Percentiles rank a stretch among this genome's conserved stretches.
Conservation (phyloP, 345 rosid genomes). For the Eucalyptus pauciflora region DNA sequence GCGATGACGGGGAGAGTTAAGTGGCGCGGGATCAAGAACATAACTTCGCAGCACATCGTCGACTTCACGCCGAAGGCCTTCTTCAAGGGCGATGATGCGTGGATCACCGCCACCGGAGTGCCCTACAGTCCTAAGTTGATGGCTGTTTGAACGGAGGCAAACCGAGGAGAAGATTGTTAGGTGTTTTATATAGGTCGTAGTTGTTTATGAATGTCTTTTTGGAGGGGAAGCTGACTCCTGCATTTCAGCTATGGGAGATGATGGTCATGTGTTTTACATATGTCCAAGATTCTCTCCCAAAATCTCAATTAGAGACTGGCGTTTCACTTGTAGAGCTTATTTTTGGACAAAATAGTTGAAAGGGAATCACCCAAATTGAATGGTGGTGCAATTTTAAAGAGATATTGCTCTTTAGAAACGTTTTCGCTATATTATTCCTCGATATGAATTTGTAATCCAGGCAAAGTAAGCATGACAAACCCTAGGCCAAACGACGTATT, state of each 20-base stretch:
- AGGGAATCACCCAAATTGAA: background rate
- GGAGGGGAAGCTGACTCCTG: background rate
- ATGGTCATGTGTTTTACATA: background rate
- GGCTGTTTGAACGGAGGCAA: background rate
- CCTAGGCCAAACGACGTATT: background rate
- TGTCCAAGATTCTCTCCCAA: background rate
- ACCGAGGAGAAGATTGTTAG: background rate
- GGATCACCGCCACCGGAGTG: conserved; percentile 39
- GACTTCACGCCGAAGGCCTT: conserved; percentile 20
- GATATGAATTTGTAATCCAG: background rate
- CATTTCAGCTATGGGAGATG: background rate
- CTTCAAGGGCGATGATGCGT: conserved; percentile 16
- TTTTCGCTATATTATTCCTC: background rate
- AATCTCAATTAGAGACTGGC: background rate
- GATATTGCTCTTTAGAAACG: background rate
- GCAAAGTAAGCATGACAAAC: background rate
- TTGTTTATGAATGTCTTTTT: background rate
- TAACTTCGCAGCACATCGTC: conserved; percentile 1
- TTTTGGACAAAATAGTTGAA: background rate
- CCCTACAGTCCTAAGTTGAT: conserved; percentile 33
- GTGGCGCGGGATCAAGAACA: conserved; percentile 44
- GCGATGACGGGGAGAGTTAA: conserved; percentile 19
- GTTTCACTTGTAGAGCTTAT: background rate
- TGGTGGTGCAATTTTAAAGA: background rate
- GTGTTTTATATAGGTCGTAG: background rate